A percentile compares a stretch with the other conserved stretches of the same genome.
Evolutionary conservation across 2,329 filamentous ascomycete species (phyloP).

Genomic region (Diaporthe capsici): DNA sequence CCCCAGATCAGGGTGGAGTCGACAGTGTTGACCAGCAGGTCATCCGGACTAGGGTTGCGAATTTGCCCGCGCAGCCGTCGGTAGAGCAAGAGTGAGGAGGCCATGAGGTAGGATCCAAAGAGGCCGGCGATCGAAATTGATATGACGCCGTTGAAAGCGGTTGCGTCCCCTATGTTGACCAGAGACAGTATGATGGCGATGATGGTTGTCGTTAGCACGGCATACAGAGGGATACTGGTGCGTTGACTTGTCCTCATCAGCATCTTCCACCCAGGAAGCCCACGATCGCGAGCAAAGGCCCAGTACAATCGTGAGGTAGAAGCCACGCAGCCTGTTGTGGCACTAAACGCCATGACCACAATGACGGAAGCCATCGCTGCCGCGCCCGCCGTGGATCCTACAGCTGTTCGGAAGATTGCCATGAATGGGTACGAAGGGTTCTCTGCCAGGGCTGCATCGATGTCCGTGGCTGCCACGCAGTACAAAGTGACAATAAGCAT

Average conservation of each 20-base stretch:
- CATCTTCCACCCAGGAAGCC: constrained; percentile 41
- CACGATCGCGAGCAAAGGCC: constrained; percentile 47
- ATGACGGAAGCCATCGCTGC: constrained; percentile 45
- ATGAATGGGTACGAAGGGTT: constrained; percentile 48
- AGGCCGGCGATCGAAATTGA: constrained; percentile 59
- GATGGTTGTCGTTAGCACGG: constrained; percentile 43
- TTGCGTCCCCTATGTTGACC: constrained; percentile 47
- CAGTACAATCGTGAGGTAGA: constrained; percentile 47
- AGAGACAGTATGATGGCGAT: constrained; percentile 47
- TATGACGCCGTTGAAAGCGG: constrained; percentile 61
- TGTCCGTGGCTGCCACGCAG: constrained; percentile 63
- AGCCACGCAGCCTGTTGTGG: constrained; percentile 45
- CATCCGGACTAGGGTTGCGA: neutral
- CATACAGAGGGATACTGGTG: constrained; percentile 43
- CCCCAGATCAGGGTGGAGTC: constrained; percentile 59
- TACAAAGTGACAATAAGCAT: constrained; percentile 71
- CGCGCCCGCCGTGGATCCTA: constrained; percentile 43
- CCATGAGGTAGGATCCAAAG: constrained; percentile 59
- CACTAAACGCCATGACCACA: constrained; percentile 42
- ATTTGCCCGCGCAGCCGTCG: constrained; percentile 48
- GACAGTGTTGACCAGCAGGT: constrained; percentile 19
- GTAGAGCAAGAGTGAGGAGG: constrained; percentile 56
- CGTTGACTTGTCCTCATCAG: constrained; percentile 23
- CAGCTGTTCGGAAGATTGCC: constrained; percentile 45
- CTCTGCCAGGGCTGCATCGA: constrained; percentile 51